These are phyloP conservation scores for Cystofilobasidium capitatum DNA, from an alignment of 768 basidiomycete genomes.

Conservation along the genomic window DNA sequence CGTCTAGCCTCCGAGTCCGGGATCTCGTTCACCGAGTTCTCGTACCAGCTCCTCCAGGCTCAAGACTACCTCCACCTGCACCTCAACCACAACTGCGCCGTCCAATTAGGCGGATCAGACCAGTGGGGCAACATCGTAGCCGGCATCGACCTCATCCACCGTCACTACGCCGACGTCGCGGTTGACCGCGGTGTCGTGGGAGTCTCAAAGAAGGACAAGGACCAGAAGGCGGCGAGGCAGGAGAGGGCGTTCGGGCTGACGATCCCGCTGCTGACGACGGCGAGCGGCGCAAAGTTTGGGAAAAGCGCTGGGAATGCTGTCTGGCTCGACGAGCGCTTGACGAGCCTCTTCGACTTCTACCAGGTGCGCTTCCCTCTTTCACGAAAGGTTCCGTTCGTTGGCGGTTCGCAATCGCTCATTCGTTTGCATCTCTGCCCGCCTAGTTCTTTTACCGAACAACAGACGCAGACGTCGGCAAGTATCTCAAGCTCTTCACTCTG, in stretches of 20 bases:
- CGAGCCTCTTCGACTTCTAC: constrained; percentile 86
- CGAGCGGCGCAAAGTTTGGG: constrained; percentile 87
- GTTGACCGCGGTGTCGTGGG: not conserved
- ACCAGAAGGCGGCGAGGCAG: constrained; percentile 24
- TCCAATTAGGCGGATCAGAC: constrained; percentile 93
- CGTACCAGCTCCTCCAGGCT: constrained; percentile 93
- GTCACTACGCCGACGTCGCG: constrained; percentile 38
- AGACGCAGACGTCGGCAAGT: constrained; percentile 69
- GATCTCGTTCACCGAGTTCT: constrained; percentile 97
- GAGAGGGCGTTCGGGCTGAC: constrained; percentile 66
- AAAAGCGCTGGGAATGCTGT: constrained; percentile 94
- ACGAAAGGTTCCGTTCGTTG: not conserved
- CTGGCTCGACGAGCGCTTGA: constrained; percentile 70
- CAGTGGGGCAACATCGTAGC: constrained; percentile 98
- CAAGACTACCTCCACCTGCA: constrained; percentile 78
- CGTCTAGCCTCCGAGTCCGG: constrained; percentile 24
- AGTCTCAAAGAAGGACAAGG: not conserved
- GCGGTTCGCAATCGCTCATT: not conserved
- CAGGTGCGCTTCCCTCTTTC: constrained; percentile 51
- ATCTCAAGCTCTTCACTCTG: constrained; percentile 74
- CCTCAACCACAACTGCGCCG: constrained; percentile 56
- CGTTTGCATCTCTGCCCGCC: not conserved
- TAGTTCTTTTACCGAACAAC: constrained; percentile 82
- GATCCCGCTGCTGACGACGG: constrained; percentile 83
- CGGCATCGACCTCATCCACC: constrained; percentile 80